Evolutionary conservation across 306 rosid genomes (phyloP).

Genomic region (Cyamopsis tetragonoloba): DNA sequence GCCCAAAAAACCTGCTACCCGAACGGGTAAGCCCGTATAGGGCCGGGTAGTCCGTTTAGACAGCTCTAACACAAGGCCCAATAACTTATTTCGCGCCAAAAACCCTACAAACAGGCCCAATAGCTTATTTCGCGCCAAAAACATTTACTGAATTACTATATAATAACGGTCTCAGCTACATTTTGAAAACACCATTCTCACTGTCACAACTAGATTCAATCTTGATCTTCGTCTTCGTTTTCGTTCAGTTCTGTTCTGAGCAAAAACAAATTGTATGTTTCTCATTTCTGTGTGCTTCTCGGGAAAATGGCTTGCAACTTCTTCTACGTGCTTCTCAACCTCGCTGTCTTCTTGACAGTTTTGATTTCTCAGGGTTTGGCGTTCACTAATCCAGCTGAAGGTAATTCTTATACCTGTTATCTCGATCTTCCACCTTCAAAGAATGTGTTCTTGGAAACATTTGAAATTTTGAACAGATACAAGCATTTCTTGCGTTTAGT

Average conservation of each 20-base stretch:
- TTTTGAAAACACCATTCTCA: neutral
- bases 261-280: constrained; percentile 4
- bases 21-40: no score
- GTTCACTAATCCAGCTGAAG: constrained; percentile 45
- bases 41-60: no score
- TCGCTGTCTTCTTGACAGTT: constrained; percentile 39
- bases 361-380: constrained; percentile 45
- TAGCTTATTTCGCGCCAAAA: constrained; percentile 29
- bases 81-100: no score
- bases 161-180: constrained; percentile 25
- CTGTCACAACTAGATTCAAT: constrained; percentile 3
- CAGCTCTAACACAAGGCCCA: no score
- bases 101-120: neutral
- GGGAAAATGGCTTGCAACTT: constrained; percentile 40
- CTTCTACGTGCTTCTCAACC: constrained; percentile 16
- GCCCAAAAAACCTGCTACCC: no score
- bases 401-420: constrained; percentile 35
- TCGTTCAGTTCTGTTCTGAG: neutral
- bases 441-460: neutral
- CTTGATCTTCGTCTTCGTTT: constrained; percentile 20
- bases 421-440: neutral
- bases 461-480: neutral
- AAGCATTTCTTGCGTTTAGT: neutral
- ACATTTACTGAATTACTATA: no score
- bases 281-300: constrained; percentile 17